Evolutionary conservation across 2,329 filamentous ascomycete genomes (phyloP).

Genomic region (Penicillium sp.): DNA sequence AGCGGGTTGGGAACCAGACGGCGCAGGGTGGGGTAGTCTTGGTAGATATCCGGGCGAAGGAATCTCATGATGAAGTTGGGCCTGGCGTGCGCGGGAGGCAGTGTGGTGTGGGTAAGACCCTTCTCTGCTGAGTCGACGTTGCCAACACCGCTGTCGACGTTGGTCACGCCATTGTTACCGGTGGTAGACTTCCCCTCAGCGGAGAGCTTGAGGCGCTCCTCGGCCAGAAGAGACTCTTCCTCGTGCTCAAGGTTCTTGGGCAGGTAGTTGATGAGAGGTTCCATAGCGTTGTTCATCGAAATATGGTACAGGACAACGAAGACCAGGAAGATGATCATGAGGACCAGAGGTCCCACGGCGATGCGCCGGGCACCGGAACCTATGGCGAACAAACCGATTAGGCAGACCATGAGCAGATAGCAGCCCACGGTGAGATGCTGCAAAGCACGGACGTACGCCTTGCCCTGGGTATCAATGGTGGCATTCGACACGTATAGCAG

Average conservation of each 20-base stretch:
- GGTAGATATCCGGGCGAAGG: slow-evolving; percentile 71
- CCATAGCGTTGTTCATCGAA: slow-evolving; percentile 64
- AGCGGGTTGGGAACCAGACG: slow-evolving; percentile 60
- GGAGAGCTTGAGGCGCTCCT: slow-evolving; percentile 26
- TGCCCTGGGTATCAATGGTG: slow-evolving; percentile 77
- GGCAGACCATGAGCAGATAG: slow-evolving; percentile 75
- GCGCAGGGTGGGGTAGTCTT: slow-evolving; percentile 67
- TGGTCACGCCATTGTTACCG: slow-evolving; percentile 26
- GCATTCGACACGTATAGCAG: slow-evolving; percentile 81
- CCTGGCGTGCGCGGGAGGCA: slow-evolving; percentile 29
- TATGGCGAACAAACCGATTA: slow-evolving; percentile 79
- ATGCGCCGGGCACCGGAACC: slow-evolving; percentile 58
- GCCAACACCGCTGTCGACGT: slow-evolving; percentile 28
- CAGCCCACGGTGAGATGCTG: slow-evolving; percentile 80
- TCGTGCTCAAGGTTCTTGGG: slow-evolving; percentile 66
- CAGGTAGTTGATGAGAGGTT: slow-evolving; percentile 71
- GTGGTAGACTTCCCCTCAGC: slow-evolving; percentile 21
- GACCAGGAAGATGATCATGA: slow-evolving; percentile 72
- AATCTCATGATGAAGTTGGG: slow-evolving; percentile 49
- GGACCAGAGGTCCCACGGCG: slow-evolving; percentile 63
- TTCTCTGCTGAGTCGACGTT: slow-evolving; percentile 37
- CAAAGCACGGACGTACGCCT: slow-evolving; percentile 80
- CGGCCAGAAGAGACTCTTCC: slow-evolving; percentile 47
- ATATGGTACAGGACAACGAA: slow-evolving; percentile 74
- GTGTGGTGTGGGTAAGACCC: slow-evolving; percentile 24